Evolutionary conservation across 345 rosid species (phyloP), one percentile per base, ranked within the genome.

Genomic region (Murraya paniculata): DNA sequence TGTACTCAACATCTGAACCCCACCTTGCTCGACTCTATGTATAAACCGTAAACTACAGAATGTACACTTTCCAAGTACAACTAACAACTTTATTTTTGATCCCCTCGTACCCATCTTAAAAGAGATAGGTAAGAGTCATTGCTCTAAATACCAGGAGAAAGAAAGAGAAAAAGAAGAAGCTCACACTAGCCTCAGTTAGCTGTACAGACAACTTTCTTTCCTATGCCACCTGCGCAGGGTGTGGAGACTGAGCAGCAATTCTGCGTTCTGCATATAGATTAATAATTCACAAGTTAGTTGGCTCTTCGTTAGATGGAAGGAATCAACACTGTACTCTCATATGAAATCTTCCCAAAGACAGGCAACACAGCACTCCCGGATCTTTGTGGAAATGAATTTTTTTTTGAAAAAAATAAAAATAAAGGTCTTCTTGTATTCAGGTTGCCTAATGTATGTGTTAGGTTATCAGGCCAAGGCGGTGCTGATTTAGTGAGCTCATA

Each of bases 41-140:
- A 86, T 89, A 88, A 85, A 72, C 84, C 82, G 21, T 84, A 83
- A 88, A 87, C 97, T 91, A 90, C 94, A 91, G 81, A 86, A 87
- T 90, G 81, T 89, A 93, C 97, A 93, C 75, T 82, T 83, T 80
- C 53, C 53, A 74, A 67, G 85, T 81, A 87, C 89, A 80, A 82
- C 89, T 86, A 86, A 81, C 86, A 76, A 79, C 79, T 85, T 90
- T 87, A 82, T 88, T 89, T 82, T 50, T 82, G n/a, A 73, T 77
- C 64, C 72, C 87, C 84, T 87, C 89, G 66, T 83, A 82, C 89
- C 89, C 73, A 25, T 73, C 86, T 53, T 45, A 22, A 68, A 78
- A 84, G 77, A 80, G 82, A 83, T 25, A 33, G 74, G 82, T 30
- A 72, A 72, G 82, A 64, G 82, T 62, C 81, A 35, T 66, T 61